Base-by-base conservation (phyloP, 2,329 filamentous ascomycete species). In the Massarina eburnea region DNA sequence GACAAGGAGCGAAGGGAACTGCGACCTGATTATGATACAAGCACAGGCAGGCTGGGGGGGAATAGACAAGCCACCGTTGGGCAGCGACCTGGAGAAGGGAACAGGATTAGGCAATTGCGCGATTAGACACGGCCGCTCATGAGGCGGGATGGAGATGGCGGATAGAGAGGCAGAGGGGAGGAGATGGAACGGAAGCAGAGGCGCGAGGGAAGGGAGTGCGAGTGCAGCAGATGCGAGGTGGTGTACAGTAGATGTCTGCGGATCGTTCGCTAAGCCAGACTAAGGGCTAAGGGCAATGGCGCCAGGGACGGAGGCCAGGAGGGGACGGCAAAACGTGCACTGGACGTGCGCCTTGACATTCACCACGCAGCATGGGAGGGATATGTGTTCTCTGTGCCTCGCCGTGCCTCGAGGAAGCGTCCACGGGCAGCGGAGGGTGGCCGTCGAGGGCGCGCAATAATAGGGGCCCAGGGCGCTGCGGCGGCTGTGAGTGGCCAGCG, bases 81-180 rank as follows among this genome's bases (percentile, higher is more conserved):
- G 41, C 44, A 44, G 59, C 52, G 53, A 59, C 53, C 60, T 69
- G 67, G 67, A 69, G 66, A 68, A 68, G 57, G 42, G 44, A 60
- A 64, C 57, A 58, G 39, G 66, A 68, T 68, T 69, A 67, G 44
- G 56, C 61, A 54, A 52, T 49, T 52, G 53, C 54, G 54, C 51
- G 53, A 61, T 54, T 61, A 63, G 51, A 54, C 55, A 55, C 53
- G 41, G 51, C 58, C 51, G 59, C 59, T 61, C 62, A 61, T 59
- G 30, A 51, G 34, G 49, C 41, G 47, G 42, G 30, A 15, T 37
- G 17, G 27, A 41, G 21, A 29, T 34, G 20, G 15, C 15, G 39
- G 30, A 40, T n/a, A n/a, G n/a, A n/a, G 27, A 19, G 39, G 50
- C 41, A 47, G 39, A 46, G 46, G 46, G 46, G 35, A 44, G 43